phyloP scores from a whole-genome alignment of 805 yeast genomes.

The Starmerella floris region DNA sequence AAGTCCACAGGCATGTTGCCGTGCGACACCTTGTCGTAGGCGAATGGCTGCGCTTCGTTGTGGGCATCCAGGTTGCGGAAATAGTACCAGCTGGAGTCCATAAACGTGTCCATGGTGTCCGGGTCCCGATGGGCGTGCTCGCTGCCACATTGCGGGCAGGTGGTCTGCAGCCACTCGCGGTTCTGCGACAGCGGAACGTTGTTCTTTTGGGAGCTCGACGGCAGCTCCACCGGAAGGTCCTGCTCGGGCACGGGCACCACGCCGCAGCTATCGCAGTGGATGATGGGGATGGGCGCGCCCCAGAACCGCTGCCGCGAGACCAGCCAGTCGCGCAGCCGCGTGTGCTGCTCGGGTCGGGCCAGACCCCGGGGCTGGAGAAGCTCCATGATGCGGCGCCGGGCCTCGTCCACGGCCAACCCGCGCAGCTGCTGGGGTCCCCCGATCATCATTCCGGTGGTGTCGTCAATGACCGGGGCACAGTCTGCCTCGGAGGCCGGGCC shows the following conservation, averaged over 20 bases:
- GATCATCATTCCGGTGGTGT: slow-evolving; percentile 34
- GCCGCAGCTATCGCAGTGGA: slow-evolving; percentile 80
- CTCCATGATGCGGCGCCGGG: slow-evolving; percentile 36
- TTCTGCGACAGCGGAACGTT: slow-evolving; percentile 59
- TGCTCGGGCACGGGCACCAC: slow-evolving; percentile 82
- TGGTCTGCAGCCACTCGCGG: slow-evolving; percentile 53
- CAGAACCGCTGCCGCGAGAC: slow-evolving; percentile 90
- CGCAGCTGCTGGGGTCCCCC: slow-evolving; percentile 35
- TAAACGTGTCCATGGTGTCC: slow-evolving; percentile 97
- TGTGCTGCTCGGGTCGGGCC: slow-evolving; percentile 43
- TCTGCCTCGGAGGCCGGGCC: slow-evolving; percentile 5
- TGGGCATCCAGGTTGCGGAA: slow-evolving; percentile 70
- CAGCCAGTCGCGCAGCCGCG: slow-evolving; percentile 80
- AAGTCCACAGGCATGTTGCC: slow-evolving; percentile 68
- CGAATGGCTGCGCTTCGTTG: slow-evolving; percentile 45
- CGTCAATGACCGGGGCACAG: slow-evolving; percentile 27
- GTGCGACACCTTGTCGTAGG: slow-evolving; percentile 33
- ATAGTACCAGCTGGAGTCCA: slow-evolving; percentile 95
- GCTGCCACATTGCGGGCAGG: slow-evolving; percentile 65
- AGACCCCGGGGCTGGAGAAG: slow-evolving; percentile 29
- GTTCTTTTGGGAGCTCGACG: slow-evolving; percentile 29
- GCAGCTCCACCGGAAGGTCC: slow-evolving; percentile 72
- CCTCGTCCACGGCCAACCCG: slow-evolving; percentile 41
- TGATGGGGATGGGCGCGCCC: slow-evolving; percentile 97
- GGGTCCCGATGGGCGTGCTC: slow-evolving; percentile 68